Evolutionary conservation across 352 stramenopile genomes (phyloP).

Genomic region (Globisporangium yorkense): DNA sequence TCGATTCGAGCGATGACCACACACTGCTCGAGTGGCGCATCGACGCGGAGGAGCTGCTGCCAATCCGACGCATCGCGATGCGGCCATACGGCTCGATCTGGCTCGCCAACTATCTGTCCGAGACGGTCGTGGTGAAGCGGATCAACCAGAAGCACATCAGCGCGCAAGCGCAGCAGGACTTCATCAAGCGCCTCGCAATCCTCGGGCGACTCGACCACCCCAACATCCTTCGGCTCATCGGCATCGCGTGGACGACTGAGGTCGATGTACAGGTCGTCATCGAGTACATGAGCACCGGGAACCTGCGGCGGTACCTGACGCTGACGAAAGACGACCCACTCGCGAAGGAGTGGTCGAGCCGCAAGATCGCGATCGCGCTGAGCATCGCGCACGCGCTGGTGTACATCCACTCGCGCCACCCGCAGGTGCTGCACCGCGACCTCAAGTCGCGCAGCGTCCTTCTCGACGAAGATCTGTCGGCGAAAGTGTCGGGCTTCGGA

Average conservation of each 20-base stretch:
- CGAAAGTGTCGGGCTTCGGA: constrained; percentile 71
- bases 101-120: constrained; percentile 12
- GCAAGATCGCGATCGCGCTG: constrained; percentile 55
- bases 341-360: constrained; percentile 31
- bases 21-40: constrained; percentile 10
- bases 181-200: constrained; percentile 68
- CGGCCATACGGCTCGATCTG: constrained; percentile 16
- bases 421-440: constrained; percentile 60
- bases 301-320: constrained; percentile 47
- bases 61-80: constrained; percentile 13
- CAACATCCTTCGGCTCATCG: constrained; percentile 79
- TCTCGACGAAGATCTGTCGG: constrained; percentile 40
- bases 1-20: constrained; percentile 15
- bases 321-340: constrained; percentile 22
- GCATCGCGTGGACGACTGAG: constrained; percentile 55
- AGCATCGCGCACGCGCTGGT: constrained; percentile 57
- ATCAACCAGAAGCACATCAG: constrained; percentile 20
- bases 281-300: constrained; percentile 68
- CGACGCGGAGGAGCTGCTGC: constrained; percentile 13
- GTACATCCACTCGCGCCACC: constrained; percentile 54
- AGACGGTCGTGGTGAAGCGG: constrained; percentile 16
- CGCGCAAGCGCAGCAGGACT: constrained; percentile 17
- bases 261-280: constrained; percentile 57
- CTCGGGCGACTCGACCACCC: constrained; percentile 54
- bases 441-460: constrained; percentile 69